Base-by-base conservation (phyloP, 768 basidiomycete species). In the Kwoniella bestiolae region DNA sequence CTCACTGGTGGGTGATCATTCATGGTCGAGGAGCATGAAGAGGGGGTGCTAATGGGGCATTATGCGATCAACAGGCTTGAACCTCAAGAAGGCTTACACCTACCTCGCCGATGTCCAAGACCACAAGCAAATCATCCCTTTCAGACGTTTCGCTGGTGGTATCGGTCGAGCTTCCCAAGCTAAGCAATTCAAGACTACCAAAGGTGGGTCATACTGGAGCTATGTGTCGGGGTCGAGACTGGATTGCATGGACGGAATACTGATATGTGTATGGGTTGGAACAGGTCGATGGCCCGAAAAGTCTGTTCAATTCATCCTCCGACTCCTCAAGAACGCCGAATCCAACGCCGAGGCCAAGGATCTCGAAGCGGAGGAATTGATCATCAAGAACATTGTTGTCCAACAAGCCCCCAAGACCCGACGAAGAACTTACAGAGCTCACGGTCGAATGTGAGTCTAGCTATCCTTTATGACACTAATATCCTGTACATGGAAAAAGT, bases 241-340 rank as follows among this genome's bases (percentile, higher is more conserved):
- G 16, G 41, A 28, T 32, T 67, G 60, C 23, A 41, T 45, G 21
- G n/a, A 29, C 21, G 21, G 5, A 46, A 18, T 25, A 7, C 47
- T 59, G 45, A 23, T 31, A 35, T 28, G 26, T 23, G 57, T 11
- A 1, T 49, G 29, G 16, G 34, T 28, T n/a, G 41, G 50, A 16
- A 58, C 73, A 97, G 95, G 96, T 89, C 95, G 96, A 81, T 98
- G 96, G 96, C 96, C 96, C 81, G 94, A 92, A 85, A 98, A 99
- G 85, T 97, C 93, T 56, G 88, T 96, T 83, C 90, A 90, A 83
- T 95, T 94, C 86, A 90, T 99, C 81, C 86, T 89, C 68, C 89
- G 91, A 73, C 88, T 99, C 59, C 83, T 99, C 80, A 98, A 98
- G 87, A 99, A 99, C 83, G 96, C 96, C 46, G 95, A 98, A 83